These are phyloP conservation scores for Quaeritorhiza haematococci DNA, from an alignment of 371 early-diverging fungal genomes.

Conservation along the genomic window DNA sequence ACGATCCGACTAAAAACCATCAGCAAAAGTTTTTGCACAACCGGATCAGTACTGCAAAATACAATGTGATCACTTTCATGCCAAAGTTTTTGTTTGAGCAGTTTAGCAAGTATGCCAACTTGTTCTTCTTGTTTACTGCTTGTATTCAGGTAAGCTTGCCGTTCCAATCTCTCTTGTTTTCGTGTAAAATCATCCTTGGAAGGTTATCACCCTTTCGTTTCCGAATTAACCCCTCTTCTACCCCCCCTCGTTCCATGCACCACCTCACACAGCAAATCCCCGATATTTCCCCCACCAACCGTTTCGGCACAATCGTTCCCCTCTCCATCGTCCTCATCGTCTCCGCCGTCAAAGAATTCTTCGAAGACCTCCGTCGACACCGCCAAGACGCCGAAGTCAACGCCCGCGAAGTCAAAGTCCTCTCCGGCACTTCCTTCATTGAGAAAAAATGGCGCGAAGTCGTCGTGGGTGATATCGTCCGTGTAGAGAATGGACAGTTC, in stretches of 20 bases:
- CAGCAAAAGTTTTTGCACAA: constrained; percentile 73
- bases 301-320: constrained; percentile 89
- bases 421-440: constrained; percentile 40
- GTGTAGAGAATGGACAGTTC: constrained; percentile 68
- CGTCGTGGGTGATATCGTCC: constrained; percentile 72
- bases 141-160: constrained; percentile 51
- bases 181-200: neutral
- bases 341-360: constrained; percentile 92
- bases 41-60: constrained; percentile 76
- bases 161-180: constrained; percentile 5
- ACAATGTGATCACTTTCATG: constrained; percentile 77
- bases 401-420: constrained; percentile 50
- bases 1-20: constrained; percentile 71
- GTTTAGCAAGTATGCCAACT: constrained; percentile 78
- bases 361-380: constrained; percentile 85
- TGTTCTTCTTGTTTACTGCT: constrained; percentile 89
- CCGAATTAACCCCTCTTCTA: constrained; percentile 38
- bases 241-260: constrained; percentile 15
- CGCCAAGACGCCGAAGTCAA: constrained; percentile 63
- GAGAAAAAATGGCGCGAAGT: constrained; percentile 54
- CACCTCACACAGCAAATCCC: constrained; percentile 36
- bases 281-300: constrained; percentile 70
- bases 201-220: too few relatives aligned
- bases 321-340: constrained; percentile 83
- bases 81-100: constrained; percentile 87